These are phyloP conservation scores for Cornus suecica DNA, from an alignment of 148 eudicot species.

Conservation along the genomic window DNA sequence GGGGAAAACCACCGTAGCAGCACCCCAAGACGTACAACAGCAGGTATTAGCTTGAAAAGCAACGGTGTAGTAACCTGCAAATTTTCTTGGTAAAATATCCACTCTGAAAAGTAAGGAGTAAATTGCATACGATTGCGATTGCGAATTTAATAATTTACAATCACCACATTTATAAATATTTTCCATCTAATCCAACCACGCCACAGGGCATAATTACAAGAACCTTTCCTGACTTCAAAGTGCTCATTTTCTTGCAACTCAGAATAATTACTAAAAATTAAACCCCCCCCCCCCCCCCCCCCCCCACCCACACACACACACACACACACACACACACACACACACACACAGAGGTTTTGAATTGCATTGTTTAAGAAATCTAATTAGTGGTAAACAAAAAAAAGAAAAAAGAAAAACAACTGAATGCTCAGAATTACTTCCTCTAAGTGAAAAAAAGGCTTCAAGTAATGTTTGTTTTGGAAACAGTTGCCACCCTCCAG, in stretches of 20 bases:
- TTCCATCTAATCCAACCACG: not conserved
- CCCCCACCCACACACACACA: no score
- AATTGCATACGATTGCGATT: no score
- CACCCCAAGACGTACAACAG: constrained; percentile 81
- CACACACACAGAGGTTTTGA: no score
- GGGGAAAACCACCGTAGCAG: constrained; percentile 79
- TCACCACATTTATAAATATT: not conserved
- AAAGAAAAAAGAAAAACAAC: not conserved
- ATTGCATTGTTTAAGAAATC: not conserved
- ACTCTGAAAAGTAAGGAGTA: not conserved
- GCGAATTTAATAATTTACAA: not conserved
- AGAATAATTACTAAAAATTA: not conserved
- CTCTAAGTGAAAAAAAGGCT: not conserved
- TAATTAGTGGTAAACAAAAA: not conserved
- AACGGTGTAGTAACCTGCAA: constrained; percentile 89
- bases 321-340: no score
- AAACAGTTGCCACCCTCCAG: no score
- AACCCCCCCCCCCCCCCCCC: no score
- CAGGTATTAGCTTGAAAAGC: constrained; percentile 84
- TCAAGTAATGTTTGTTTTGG: no score
- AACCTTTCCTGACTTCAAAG: not conserved
- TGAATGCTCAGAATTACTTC: not conserved
- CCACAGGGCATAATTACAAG: not conserved
- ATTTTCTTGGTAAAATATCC: not conserved
- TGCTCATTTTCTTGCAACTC: not conserved